Conservation (phyloP, 2,329 filamentous ascomycete species). For the Microcyclospora pomicola region DNA sequence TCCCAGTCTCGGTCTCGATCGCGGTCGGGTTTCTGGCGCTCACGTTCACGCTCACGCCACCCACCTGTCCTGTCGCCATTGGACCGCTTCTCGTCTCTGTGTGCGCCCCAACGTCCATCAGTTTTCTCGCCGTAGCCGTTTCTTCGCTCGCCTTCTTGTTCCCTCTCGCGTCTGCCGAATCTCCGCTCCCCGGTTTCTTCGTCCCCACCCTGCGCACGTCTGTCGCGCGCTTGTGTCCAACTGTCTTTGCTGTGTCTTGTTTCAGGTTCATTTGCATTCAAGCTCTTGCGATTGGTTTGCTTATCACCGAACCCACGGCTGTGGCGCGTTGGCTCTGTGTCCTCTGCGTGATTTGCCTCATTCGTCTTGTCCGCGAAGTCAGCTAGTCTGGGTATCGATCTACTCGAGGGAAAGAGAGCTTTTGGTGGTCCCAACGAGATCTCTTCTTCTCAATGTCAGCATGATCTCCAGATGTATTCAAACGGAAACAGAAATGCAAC, state of each 20-base stretch:
- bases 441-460: slow-evolving; percentile 42
- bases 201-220: slow-evolving; percentile 28
- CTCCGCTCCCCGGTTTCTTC: slow-evolving; percentile 43
- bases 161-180: slow-evolving; percentile 22
- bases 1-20: slow-evolving; percentile 41
- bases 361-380: slow-evolving; percentile 20
- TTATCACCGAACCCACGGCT: slow-evolving; percentile 31
- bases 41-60: slow-evolving; percentile 37
- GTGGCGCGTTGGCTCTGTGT: slow-evolving; percentile 17
- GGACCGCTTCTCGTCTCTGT: slow-evolving; percentile 23
- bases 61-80: slow-evolving; percentile 39
- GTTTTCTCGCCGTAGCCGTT: slow-evolving; percentile 53
- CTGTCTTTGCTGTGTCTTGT: slow-evolving; percentile 48
- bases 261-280: slow-evolving; percentile 20
- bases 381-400: slow-evolving; percentile 33
- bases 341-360: slow-evolving; percentile 26
- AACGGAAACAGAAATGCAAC: slow-evolving; percentile 3
- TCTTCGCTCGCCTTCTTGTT: slow-evolving; percentile 42
- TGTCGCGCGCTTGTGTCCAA: slow-evolving; percentile 60
- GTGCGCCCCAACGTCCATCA: slow-evolving; percentile 49
- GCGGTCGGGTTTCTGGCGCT: slow-evolving; percentile 17
- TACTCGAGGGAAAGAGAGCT: slow-evolving; percentile 66
- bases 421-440: slow-evolving; percentile 76
- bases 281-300: slow-evolving; percentile 28
- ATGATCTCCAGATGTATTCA: too few relatives aligned